A percentile compares a stretch with the other conserved stretches of the same genome.
Evolutionary conservation across 2,329 filamentous ascomycete genomes (phyloP).

Genomic region (Podosphaera leucotricha): DNA sequence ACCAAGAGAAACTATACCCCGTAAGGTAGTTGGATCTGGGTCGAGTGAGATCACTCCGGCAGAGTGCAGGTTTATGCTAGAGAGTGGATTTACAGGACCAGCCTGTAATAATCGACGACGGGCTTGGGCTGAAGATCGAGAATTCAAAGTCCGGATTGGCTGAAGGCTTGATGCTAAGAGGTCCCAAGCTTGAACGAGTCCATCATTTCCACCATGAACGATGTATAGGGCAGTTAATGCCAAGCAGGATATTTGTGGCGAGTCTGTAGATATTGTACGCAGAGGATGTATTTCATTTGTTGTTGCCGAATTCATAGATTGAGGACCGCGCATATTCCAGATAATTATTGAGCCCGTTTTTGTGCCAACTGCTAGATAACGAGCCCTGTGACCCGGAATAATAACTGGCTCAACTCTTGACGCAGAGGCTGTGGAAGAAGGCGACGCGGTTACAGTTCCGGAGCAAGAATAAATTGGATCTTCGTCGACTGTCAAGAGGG

Average conservation of each 20-base stretch:
- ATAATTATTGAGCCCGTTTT: conserved; percentile 51
- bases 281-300: conserved; percentile 42
- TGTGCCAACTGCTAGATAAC: conserved; percentile 63
- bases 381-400: conserved; percentile 64
- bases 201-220: conserved; percentile 83
- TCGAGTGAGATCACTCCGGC: conserved; percentile 71
- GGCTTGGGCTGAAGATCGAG: conserved; percentile 58
- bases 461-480: conserved; percentile 47
- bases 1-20: conserved; percentile 71
- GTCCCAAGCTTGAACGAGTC: conserved; percentile 91
- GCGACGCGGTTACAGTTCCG: conserved; percentile 16
- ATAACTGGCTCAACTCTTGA: conserved; percentile 20
- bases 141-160: conserved; percentile 69
- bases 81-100: conserved; percentile 39
- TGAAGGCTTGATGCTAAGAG: conserved; percentile 58
- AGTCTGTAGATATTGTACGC: conserved; percentile 74
- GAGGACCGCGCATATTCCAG: conserved; percentile 59
- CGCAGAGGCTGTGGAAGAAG: conserved; percentile 10
- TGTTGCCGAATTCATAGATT: conserved; percentile 27
- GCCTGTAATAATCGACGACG: conserved; percentile 50
- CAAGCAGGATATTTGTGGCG: conserved; percentile 62
- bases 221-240: conserved; percentile 69
- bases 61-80: conserved; percentile 55
- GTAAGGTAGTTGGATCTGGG: conserved; percentile 61
- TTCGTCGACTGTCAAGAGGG: conserved; percentile 48